Evolutionary conservation across 1,139 yeast genomes (phyloP).

Genomic region (Zygoascus meyerae): DNA sequence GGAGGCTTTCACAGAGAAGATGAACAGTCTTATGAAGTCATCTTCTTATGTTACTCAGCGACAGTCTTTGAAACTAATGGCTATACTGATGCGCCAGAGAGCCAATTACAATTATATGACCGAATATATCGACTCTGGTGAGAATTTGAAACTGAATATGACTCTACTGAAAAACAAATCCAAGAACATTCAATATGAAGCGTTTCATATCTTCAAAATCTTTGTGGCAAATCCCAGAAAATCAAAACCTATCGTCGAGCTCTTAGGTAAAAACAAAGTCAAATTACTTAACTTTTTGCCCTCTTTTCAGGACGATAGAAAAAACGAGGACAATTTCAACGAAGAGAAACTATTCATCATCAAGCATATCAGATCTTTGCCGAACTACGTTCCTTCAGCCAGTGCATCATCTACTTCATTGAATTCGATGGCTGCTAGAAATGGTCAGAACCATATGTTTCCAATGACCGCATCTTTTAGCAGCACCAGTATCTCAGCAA

Average conservation of each 20-base stretch:
- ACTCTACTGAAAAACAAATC: slow-evolving; percentile 80
- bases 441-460: not conserved
- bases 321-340: slow-evolving; percentile 54
- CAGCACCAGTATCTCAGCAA: slow-evolving; percentile 5
- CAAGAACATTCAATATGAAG: slow-evolving; percentile 81
- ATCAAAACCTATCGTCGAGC: slow-evolving; percentile 71
- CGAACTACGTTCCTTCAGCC: slow-evolving; percentile 12
- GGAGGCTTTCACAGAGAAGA: slow-evolving; percentile 48
- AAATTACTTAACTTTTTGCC: slow-evolving; percentile 63
- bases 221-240: slow-evolving; percentile 94
- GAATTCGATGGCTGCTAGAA: slow-evolving; percentile 5
- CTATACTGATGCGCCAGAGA: slow-evolving; percentile 68
- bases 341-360: slow-evolving; percentile 81
- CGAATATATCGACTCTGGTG: slow-evolving; percentile 71
- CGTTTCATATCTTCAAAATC: slow-evolving; percentile 85
- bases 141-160: slow-evolving; percentile 82
- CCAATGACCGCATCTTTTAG: slow-evolving; percentile 5
- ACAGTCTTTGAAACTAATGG: slow-evolving; percentile 75
- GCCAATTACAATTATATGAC: slow-evolving; percentile 69
- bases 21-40: slow-evolving; percentile 66
- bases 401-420: slow-evolving; percentile 14
- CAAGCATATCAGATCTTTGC: slow-evolving; percentile 61
- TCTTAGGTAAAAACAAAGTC: slow-evolving; percentile 73
- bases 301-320: slow-evolving; percentile 53
- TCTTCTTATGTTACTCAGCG: slow-evolving; percentile 87